phyloP scores from a whole-genome alignment of 164 flowering plant species.

The Brasenia schreberi region DNA sequence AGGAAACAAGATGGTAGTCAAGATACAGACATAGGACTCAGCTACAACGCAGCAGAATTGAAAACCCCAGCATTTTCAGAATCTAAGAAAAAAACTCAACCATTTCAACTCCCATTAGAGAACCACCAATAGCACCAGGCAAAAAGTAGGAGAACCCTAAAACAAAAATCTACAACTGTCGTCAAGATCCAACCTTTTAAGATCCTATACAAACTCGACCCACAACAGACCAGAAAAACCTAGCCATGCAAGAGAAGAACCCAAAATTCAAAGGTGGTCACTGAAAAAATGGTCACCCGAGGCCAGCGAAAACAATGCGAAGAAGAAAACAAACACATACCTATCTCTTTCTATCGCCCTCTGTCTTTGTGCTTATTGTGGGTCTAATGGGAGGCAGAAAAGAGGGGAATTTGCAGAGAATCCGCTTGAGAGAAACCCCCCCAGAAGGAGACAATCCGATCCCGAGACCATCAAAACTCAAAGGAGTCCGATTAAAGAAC shows the following conservation, averaged over 20 bases:
- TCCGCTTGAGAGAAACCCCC: conserved; percentile 24
- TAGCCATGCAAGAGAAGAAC: not conserved
- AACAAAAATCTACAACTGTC: no score
- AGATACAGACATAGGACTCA: no score
- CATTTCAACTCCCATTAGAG: no score
- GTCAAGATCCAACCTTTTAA: no score
- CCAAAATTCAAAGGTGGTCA: not conserved
- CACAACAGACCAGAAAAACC: not conserved
- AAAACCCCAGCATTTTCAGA: no score
- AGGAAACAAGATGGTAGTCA: no score
- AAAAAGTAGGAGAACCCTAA: no score
- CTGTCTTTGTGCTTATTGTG: conserved; percentile 41
- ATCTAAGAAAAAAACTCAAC: no score
- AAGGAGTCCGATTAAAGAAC: not conserved
- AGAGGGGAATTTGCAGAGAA: conserved; percentile 23
- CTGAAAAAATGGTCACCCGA: not conserved
- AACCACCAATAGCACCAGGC: no score
- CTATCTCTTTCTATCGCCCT: conserved; percentile 8
- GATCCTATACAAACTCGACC: not conserved
- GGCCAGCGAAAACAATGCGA: no score
- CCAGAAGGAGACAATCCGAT: conserved; percentile 33
- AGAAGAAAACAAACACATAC: not conserved
- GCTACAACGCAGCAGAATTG: no score
- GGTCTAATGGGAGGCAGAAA: conserved; percentile 41
- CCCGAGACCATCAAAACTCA: conserved; percentile 25